These are phyloP conservation scores for Rhodomyrtus psidioides DNA, from an alignment of 441 rosid genomes.

Conservation along the genomic window DNA sequence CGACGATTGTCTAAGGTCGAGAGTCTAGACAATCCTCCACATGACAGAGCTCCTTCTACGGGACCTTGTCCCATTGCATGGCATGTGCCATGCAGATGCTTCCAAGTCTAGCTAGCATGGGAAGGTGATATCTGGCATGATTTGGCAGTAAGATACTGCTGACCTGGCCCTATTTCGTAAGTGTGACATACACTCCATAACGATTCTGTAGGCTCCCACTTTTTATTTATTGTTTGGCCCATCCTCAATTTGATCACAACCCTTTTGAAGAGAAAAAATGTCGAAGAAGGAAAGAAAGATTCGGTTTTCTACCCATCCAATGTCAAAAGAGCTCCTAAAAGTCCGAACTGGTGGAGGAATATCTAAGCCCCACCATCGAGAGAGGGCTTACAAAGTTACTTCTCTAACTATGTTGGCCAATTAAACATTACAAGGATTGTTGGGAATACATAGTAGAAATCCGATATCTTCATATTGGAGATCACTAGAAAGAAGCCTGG, in stretches of 20 bases:
- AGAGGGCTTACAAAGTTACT: neutral
- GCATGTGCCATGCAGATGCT: neutral
- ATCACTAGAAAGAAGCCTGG: no score
- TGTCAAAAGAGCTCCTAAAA: neutral
- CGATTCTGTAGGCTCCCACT: neutral
- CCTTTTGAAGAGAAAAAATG: neutral
- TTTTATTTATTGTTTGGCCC: neutral
- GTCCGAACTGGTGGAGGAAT: neutral
- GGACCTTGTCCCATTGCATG: neutral
- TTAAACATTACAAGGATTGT: neutral
- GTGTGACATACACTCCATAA: neutral
- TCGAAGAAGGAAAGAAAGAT: neutral
- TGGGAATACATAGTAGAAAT: no score
- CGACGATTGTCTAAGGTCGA: neutral
- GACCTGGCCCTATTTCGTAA: neutral
- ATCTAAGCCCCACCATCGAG: neutral
- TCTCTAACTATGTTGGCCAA: neutral
- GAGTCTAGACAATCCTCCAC: neutral
- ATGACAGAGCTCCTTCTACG: neutral
- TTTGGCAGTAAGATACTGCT: neutral
- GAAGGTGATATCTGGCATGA: neutral
- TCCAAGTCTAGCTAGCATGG: neutral
- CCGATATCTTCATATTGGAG: no score
- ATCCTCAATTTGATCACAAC: neutral
- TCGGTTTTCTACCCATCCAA: neutral